These are phyloP conservation scores for Fusarium miscanthi DNA, from an alignment of 2,329 filamentous ascomycete species.

Conservation along the genomic window DNA sequence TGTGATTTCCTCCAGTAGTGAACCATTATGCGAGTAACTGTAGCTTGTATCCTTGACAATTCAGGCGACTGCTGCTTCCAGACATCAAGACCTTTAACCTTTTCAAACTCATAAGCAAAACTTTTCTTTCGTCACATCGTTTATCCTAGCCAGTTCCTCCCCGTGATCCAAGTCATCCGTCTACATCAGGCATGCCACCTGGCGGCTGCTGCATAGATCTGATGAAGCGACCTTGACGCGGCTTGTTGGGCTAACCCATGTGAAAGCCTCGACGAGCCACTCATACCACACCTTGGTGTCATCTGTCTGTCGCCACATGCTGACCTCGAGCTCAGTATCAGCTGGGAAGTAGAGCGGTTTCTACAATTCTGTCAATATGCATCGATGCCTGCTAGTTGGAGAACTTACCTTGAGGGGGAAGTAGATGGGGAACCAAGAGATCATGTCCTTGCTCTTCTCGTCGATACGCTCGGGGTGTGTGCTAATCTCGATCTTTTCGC, in stretches of 20 bases:
- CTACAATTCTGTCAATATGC: constrained; percentile 57
- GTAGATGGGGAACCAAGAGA: constrained; percentile 99
- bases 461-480: constrained; percentile 94
- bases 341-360: constrained; percentile 87
- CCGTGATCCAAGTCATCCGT: background rate
- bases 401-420: constrained; percentile 87
- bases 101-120: constrained; percentile 19
- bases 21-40: background rate
- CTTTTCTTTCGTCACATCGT: constrained; percentile 31
- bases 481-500: constrained; percentile 81
- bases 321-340: constrained; percentile 85
- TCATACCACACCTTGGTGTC: constrained; percentile 98
- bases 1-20: background rate
- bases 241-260: constrained; percentile 68
- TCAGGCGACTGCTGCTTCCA: background rate
- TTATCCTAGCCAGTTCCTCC: background rate
- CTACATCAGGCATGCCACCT: constrained; percentile 78
- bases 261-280: constrained; percentile 91
- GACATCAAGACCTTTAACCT: background rate
- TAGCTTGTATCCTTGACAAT: constrained; percentile 21
- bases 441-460: constrained; percentile 95
- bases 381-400: background rate
- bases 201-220: constrained; percentile 75
- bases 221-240: constrained; percentile 74
- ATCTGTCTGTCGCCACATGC: constrained; percentile 96